A percentile compares a stretch with the other conserved stretches of the same genome.
Evolutionary conservation across 2,329 filamentous ascomycete genomes (phyloP).

Genomic region (Ophiosphaerella korrae): DNA sequence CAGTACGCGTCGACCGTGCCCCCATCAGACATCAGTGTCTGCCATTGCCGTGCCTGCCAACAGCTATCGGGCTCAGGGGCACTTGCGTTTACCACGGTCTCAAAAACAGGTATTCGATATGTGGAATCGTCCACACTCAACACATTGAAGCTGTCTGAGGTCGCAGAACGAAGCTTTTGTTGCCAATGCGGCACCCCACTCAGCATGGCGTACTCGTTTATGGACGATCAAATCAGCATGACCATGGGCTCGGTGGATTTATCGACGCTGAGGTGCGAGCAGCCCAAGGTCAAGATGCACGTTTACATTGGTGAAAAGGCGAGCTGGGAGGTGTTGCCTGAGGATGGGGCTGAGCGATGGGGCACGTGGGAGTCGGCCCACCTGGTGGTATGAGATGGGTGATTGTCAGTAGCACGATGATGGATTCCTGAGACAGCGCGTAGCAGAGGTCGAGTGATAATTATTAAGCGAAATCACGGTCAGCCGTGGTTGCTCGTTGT

Average conservation of each 20-base stretch:
- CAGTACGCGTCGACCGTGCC: conserved; percentile 47
- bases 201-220: conserved; percentile 49
- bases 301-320: conserved; percentile 53
- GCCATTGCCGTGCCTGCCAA: conserved; percentile 57
- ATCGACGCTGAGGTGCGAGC: conserved; percentile 40
- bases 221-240: conserved; percentile 40
- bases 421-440: no score
- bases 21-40: conserved; percentile 48
- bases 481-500: conserved; percentile 13
- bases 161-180: conserved; percentile 54
- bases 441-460: no score
- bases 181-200: conserved; percentile 54
- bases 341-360: conserved; percentile 36
- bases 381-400: conserved; percentile 4
- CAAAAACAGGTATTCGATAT: conserved; percentile 42
- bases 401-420: no score
- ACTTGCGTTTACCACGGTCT: conserved; percentile 51
- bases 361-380: conserved; percentile 25
- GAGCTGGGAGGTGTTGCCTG: conserved; percentile 34
- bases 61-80: conserved; percentile 55
- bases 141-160: conserved; percentile 44
- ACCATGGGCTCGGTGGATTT: conserved; percentile 52
- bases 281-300: conserved; percentile 44
- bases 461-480: conserved; percentile 9
- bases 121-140: conserved; percentile 36